Conservation (phyloP, 2,329 filamentous ascomycete genomes). For the Neonectria sp. region DNA sequence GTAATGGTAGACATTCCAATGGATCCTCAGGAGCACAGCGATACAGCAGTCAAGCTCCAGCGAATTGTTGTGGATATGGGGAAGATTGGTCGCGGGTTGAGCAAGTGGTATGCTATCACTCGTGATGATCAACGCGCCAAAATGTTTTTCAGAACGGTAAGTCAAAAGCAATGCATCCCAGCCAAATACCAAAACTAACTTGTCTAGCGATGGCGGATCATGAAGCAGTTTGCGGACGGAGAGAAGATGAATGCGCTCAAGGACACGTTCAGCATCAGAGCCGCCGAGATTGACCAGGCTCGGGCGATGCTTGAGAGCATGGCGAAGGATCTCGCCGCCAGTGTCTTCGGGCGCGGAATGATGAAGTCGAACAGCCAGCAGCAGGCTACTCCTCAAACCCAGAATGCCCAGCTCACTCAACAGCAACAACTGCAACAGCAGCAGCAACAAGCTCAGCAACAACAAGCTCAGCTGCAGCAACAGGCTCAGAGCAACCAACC, state of each 20-base stretch:
- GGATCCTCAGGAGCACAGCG: conserved; percentile 59
- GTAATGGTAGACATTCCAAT: conserved; percentile 63
- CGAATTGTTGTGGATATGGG: conserved; percentile 59
- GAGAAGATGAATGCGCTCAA: conserved; percentile 62
- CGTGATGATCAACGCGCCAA: conserved; percentile 65
- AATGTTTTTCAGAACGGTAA: conserved; percentile 68
- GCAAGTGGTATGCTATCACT: conserved; percentile 64
- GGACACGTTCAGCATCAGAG: conserved; percentile 66
- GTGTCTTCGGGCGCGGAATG: conserved; percentile 47
- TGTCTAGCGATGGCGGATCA: conserved; percentile 65
- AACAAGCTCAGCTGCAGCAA: conserved; percentile 34
- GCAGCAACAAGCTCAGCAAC: conserved; percentile 51
- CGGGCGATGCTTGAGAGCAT: conserved; percentile 66
- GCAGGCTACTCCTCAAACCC: conserved; percentile 48
- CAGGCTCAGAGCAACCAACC: conserved; percentile 45
- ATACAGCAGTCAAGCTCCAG: conserved; percentile 61
- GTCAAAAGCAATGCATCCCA: conserved; percentile 42
- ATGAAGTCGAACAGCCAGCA: conserved; percentile 46
- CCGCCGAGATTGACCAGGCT: conserved; percentile 66
- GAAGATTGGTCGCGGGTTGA: conserved; percentile 61
- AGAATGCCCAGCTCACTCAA: conserved; percentile 51
- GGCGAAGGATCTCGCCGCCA: conserved; percentile 61
- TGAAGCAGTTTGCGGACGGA: conserved; percentile 68
- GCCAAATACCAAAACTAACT: conserved; percentile 49
- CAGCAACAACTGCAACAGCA: conserved; percentile 44